These are phyloP conservation scores for Kwoniella botswanensis DNA, from an alignment of 768 basidiomycete genomes.

Conservation along the genomic window DNA sequence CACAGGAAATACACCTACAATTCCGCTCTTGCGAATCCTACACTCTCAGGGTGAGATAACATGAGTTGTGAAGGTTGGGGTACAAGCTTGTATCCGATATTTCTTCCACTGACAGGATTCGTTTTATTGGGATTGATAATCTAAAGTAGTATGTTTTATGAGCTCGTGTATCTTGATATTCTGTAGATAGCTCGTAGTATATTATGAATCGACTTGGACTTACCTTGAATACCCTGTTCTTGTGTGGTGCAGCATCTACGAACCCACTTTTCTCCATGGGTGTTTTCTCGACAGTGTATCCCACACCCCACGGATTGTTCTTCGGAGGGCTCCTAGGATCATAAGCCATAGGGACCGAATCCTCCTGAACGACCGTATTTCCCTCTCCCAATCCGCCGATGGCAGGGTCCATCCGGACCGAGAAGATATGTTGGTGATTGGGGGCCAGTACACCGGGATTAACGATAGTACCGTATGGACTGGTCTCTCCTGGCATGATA, in stretches of 20 bases:
- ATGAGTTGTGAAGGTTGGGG: constrained; percentile 44
- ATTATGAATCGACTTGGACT: too few species aligned
- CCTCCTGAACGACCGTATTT: constrained; percentile 44
- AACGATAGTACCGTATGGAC: constrained; percentile 44
- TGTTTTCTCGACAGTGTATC: constrained; percentile 39
- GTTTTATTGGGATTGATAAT: constrained; percentile 39
- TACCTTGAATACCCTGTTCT: constrained; percentile 47
- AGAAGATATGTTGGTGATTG: constrained; percentile 46
- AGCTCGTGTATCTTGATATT: too few species aligned
- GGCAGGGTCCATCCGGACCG: constrained; percentile 43
- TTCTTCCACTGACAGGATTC: constrained; percentile 38
- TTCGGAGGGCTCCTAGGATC: constrained; percentile 20
- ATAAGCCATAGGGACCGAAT: constrained; percentile 33
- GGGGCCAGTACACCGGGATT: constrained; percentile 43
- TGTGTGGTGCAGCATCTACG: constrained; percentile 42
- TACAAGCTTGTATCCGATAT: constrained; percentile 49
- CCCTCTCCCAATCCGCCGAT: constrained; percentile 33
- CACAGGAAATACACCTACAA: constrained; percentile 33
- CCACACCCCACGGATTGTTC: constrained; percentile 34
- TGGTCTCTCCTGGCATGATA: constrained; percentile 45
- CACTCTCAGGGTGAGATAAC: constrained; percentile 36
- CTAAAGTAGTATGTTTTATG: constrained; percentile 16
- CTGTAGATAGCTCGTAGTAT: too few species aligned
- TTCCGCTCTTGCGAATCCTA: constrained; percentile 33
- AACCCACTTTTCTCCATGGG: constrained; percentile 33